Evolutionary conservation across 768 basidiomycete species (phyloP).

Genomic region (Lactarius tabidus): DNA sequence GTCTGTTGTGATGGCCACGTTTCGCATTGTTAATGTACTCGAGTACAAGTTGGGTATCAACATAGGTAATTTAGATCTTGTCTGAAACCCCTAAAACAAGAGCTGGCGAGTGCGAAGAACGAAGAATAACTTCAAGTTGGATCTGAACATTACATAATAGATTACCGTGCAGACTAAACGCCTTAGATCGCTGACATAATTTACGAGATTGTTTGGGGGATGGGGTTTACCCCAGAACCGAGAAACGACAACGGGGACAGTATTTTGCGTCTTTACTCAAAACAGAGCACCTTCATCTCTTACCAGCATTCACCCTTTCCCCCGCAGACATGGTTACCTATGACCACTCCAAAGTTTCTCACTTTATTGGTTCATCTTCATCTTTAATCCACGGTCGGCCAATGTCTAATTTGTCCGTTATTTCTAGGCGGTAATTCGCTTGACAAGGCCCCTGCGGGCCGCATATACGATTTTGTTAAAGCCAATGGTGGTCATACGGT

Average conservation of each 20-base stretch:
- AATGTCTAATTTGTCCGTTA: conserved; percentile 23
- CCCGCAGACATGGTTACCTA: conserved; percentile 34
- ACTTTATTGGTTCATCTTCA: conserved; percentile 52
- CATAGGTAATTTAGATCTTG: background rate
- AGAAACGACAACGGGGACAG: conserved; percentile 13
- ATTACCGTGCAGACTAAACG: background rate
- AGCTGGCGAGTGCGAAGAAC: background rate
- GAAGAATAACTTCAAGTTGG: too few relatives aligned
- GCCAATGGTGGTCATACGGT: conserved; percentile 93
- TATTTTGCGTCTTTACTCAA: conserved; percentile 1
- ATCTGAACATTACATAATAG: too few relatives aligned
- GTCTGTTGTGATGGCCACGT: background rate
- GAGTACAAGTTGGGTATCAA: too few relatives aligned
- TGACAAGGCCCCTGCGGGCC: conserved; percentile 74
- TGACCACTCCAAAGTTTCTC: conserved; percentile 58
- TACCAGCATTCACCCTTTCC: conserved; percentile 1
- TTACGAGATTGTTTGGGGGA: conserved; percentile 18
- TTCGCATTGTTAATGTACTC: background rate
- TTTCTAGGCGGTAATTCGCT: conserved; percentile 84
- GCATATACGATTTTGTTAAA: conserved; percentile 88
- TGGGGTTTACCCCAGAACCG: conserved; percentile 27
- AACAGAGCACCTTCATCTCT: conserved; percentile 11
- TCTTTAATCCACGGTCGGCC: conserved; percentile 20
- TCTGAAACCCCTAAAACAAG: background rate
- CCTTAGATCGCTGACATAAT: conserved; percentile 21